These are phyloP conservation scores for Prillingera fragicola DNA, from an alignment of 1,284 basidiomycete species.

Conservation along the genomic window DNA sequence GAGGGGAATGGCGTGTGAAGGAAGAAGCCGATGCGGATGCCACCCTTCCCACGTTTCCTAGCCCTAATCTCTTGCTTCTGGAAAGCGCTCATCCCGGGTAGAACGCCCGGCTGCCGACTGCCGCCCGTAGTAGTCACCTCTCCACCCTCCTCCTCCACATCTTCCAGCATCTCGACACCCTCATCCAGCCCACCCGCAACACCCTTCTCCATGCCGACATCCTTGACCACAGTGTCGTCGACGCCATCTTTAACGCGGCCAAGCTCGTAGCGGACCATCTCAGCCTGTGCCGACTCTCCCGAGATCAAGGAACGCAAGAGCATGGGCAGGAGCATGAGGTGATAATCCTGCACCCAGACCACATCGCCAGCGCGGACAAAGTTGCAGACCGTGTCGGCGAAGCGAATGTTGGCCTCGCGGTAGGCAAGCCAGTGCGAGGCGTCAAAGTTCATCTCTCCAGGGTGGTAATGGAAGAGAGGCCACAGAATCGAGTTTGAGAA, in stretches of 20 bases:
- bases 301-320: slow-evolving; percentile 83
- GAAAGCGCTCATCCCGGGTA: slow-evolving; percentile 35
- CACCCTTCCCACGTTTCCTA: slow-evolving; percentile 45
- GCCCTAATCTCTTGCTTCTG: slow-evolving; percentile 43
- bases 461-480: slow-evolving; percentile 99
- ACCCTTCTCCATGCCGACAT: slow-evolving; percentile 39
- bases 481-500: slow-evolving; percentile 99
- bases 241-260: slow-evolving; percentile 71
- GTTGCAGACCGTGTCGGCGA: slow-evolving; percentile 78
- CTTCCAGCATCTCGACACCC: slow-evolving; percentile 37
- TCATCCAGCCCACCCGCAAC: slow-evolving; percentile 30
- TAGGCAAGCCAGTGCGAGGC: slow-evolving; percentile 98
- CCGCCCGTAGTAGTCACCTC: slow-evolving; percentile 18
- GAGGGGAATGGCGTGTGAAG: slow-evolving; percentile 97
- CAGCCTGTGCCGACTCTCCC: slow-evolving; percentile 58
- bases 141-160: slow-evolving; percentile 38
- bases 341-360: slow-evolving; percentile 99
- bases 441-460: slow-evolving; percentile 99
- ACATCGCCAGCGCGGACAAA: slow-evolving; percentile 79
- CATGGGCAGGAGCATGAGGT: slow-evolving; percentile 96
- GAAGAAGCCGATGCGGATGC: slow-evolving; percentile 94
- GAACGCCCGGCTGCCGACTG: slow-evolving; percentile 18
- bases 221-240: slow-evolving; percentile 53
- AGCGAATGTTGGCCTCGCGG: slow-evolving; percentile 90
- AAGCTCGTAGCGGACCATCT: slow-evolving; percentile 63